Conservation (phyloP, 441 rosid genomes). For the Gossypium schwendimanii region DNA sequence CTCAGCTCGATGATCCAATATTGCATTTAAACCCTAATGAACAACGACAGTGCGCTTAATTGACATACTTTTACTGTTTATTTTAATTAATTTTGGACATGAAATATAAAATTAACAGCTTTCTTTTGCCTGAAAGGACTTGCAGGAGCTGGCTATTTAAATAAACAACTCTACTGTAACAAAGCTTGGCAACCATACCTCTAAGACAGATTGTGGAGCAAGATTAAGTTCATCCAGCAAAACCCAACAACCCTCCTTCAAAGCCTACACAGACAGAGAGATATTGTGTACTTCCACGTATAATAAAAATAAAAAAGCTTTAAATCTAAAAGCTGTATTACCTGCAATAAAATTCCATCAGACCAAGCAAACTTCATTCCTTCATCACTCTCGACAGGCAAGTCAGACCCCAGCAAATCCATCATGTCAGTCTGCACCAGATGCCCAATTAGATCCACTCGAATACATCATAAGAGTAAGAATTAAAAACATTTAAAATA, state of each 20-base stretch:
- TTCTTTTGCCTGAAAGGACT: conserved; percentile 4
- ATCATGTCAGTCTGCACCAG: conserved; percentile 89
- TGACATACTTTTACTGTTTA: neutral
- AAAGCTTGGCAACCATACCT: conserved; percentile 34
- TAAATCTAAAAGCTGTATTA: conserved; percentile 15
- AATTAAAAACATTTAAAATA: conserved; percentile 9
- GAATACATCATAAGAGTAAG: neutral
- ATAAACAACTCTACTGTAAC: neutral
- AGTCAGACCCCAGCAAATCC: conserved; percentile 97
- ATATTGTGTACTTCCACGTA: neutral
- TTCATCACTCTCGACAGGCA: conserved; percentile 81
- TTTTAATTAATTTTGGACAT: neutral
- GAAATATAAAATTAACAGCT: conserved; percentile 6
- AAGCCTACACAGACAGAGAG: conserved; percentile 46
- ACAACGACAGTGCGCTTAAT: neutral
- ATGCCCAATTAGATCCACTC: conserved; percentile 19
- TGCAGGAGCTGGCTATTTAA: neutral
- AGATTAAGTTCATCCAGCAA: conserved; percentile 98
- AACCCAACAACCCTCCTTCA: conserved; percentile 97
- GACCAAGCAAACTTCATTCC: conserved; percentile 98
- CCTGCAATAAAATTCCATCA: conserved; percentile 96
- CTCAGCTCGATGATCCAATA: conserved; percentile 96
- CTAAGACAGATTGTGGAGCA: conserved; percentile 97
- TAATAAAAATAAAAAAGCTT: conserved; percentile 8
- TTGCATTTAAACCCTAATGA: conserved; percentile 88